These are phyloP conservation scores for Stipa capillata DNA, from an alignment of 176 grass and related monocot genomes.

Conservation along the genomic window DNA sequence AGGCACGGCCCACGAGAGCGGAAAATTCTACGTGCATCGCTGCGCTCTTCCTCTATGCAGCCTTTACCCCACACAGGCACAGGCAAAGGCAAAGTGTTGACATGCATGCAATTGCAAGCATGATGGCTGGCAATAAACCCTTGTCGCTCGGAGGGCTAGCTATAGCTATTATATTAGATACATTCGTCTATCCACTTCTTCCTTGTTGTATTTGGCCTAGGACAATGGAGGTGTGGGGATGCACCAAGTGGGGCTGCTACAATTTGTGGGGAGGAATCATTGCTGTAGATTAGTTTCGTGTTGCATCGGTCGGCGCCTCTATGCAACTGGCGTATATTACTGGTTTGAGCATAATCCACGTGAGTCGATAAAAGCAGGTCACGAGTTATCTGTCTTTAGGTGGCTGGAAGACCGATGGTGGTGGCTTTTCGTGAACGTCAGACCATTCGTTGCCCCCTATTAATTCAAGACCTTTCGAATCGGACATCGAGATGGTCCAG, in stretches of 20 bases:
- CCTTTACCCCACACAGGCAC: neutral
- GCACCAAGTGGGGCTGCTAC: neutral
- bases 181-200: neutral
- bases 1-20: neutral
- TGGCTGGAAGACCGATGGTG: fast-evolving
- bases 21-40: neutral
- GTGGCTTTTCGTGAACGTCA: neutral
- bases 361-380: neutral
- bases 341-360: neutral
- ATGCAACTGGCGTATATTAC: fast-evolving
- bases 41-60: neutral
- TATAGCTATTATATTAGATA: neutral
- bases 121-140: constrained; percentile 6
- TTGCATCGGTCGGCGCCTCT: neutral
- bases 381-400: neutral
- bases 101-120: too few relatives aligned
- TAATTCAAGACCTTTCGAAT: neutral
- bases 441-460: neutral
- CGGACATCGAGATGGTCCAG: neutral
- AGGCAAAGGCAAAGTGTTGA: neutral
- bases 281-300: neutral
- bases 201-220: neutral
- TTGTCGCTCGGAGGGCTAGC: neutral
- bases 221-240: neutral
- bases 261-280: neutral